Conservation (phyloP, 768 basidiomycete genomes). For the Amanita exitialis region DNA sequence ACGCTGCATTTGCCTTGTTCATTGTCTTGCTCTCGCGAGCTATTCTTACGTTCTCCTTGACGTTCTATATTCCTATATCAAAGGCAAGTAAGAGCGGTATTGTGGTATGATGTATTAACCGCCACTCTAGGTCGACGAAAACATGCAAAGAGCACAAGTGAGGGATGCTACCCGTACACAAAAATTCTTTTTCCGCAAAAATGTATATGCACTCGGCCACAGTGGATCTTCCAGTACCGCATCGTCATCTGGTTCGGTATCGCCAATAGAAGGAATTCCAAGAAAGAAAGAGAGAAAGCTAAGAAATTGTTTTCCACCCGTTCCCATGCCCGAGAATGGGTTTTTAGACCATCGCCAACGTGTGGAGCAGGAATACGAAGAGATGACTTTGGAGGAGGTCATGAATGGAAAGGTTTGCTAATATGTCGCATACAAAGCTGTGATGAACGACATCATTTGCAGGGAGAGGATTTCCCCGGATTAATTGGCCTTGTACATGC, state of each 20-base stretch:
- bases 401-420: conserved; percentile 79
- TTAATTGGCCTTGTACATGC: conserved; percentile 71
- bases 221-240: conserved; percentile 31
- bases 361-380: conserved; percentile 79
- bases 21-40: conserved; percentile 90
- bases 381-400: conserved; percentile 88
- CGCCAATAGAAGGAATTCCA: conserved; percentile 23
- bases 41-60: conserved; percentile 83
- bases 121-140: conserved; percentile 77
- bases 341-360: conserved; percentile 21
- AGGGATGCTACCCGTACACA: conserved; percentile 66
- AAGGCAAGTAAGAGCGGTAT: conserved; percentile 43
- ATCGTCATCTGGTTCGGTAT: conserved; percentile 35
- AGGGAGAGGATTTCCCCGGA: conserved; percentile 68
- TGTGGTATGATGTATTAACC: neutral
- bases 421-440: neutral
- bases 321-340: conserved; percentile 43
- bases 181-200: conserved; percentile 86
- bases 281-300: conserved; percentile 53
- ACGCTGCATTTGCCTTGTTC: conserved; percentile 94
- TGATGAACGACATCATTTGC: neutral
- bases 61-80: conserved; percentile 95
- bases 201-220: conserved; percentile 56
- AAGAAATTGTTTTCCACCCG: conserved; percentile 61
- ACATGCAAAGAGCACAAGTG: conserved; percentile 85